Evolutionary conservation across 1,284 basidiomycete genomes (phyloP), one percentile per base, ranked within the genome.

Genomic region (Heliocybe sulcata): DNA sequence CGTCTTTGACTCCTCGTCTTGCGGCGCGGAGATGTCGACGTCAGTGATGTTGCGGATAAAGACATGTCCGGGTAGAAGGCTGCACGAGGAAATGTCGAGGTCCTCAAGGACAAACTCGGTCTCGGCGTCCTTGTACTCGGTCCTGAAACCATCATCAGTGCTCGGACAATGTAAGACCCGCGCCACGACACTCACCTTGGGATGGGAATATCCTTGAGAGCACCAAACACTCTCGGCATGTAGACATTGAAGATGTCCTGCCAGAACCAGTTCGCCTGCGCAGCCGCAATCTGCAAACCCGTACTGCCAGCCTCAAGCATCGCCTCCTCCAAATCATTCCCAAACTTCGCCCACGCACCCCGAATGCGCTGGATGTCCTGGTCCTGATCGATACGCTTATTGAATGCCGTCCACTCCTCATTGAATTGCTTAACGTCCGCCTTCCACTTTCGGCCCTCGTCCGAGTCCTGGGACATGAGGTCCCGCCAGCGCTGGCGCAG

Each of bases 21-120:
- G 61, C 0, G 78, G 71, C 0, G 83, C 82, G 9, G 73, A 69
- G 61, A 88, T 81, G 59, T 87, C 83, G 57, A 87, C 72, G 58
- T 88, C 84, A 35, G 84, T 85, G 63, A 86, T 84, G 61, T 87
- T 86, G 51, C 84, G 81, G 38, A 88, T 78, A 66, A 81, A 86
- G 8, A 81, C 78, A 54, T 85, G 84, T 0, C 85, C 82, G 0
- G 85, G 85, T n/a, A 84, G 75, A 27, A 87, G 66, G 48, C 76
- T 76, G 64, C 86, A 72, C 0, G 77, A 77, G 0, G 83, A 85
- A 26, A 88, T 73, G 59, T 86, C 78, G 47, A 88, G 71, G 61
- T 87, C 83, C 63, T 88, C 86, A 51, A 88, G 77, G 0, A 87
- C 82, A 55, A 88, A 83, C 59, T 88, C 85, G 49, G 80, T 73